Conservation (phyloP, 805 yeast species). For the Yamadazyma phyllophila region DNA sequence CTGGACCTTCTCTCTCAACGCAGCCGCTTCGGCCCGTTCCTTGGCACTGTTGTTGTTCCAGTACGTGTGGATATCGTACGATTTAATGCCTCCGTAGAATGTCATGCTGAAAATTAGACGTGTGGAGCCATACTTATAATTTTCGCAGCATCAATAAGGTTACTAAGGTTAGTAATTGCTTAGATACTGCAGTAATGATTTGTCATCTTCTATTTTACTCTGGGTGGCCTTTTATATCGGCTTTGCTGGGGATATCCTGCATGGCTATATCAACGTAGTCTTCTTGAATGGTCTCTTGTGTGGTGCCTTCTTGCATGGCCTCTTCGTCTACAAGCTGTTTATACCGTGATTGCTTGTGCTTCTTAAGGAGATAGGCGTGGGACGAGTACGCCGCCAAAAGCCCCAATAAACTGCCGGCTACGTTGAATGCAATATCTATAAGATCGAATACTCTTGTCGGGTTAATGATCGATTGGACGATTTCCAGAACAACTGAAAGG, state of each 20-base stretch:
- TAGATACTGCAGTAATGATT: not conserved
- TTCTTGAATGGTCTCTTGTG: not conserved
- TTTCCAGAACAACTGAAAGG: slow-evolving; percentile 51
- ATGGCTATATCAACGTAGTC: slow-evolving; percentile 12
- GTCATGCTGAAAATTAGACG: not conserved
- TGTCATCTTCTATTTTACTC: not conserved
- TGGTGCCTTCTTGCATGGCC: not conserved
- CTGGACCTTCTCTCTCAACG: slow-evolving; percentile 39
- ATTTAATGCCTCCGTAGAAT: slow-evolving; percentile 24
- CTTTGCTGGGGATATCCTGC: slow-evolving; percentile 5
- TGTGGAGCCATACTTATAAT: too few relatives aligned
- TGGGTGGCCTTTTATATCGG: too few relatives aligned
- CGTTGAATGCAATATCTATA: slow-evolving; percentile 41
- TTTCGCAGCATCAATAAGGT: not conserved
- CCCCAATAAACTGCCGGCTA: slow-evolving; percentile 31
- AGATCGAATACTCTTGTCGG: slow-evolving; percentile 49
- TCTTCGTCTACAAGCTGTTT: not conserved
- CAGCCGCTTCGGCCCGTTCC: slow-evolving; percentile 33
- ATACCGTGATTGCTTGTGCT: not conserved
- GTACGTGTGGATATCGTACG: slow-evolving; percentile 59
- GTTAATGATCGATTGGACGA: slow-evolving; percentile 45
- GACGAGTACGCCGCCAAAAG: slow-evolving; percentile 10
- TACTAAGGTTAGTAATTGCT: not conserved
- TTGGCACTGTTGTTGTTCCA: slow-evolving; percentile 36
- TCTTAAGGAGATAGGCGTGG: not conserved